Base-by-base conservation (phyloP, 768 basidiomycete genomes). In the Leccinum imitatum region DNA sequence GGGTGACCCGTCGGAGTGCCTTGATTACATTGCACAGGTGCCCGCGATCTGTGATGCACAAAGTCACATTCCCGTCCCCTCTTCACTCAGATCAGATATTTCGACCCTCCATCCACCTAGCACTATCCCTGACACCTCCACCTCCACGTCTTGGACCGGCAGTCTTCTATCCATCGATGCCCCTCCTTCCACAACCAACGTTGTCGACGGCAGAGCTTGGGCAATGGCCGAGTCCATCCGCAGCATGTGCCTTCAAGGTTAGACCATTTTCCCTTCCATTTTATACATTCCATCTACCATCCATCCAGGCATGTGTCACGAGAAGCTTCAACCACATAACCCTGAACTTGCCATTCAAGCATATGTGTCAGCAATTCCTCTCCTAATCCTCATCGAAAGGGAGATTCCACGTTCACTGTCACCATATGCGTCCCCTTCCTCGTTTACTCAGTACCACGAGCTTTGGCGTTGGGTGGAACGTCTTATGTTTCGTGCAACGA, bases 401-500 rank as follows among this genome's bases (percentile, higher is more conserved):
- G 83, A 85, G 59, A 79, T 85, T 33, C 76, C 77, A 17, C 72
- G 65, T 37, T 57, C 73, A 44, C 71, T 68, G 27, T 68, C 65
- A 53, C 63, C 58, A 63, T 70, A 64, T 54, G 30, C 51, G 1
- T 69, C 55, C 59, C 69, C 31, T 76, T 75, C 82, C 3, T 79
- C 86, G 5, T 93, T 93, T 65, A 70, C 76, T 4, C 81, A 81
- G 50, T 86, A 90, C 57, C 87, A 89, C 7, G 95, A 98, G 67
- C 79, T 95, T 10, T 94, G 92, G 80, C 81, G 93, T 53, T 95
- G 91, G 90, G 79, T 84, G 3, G 93, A 96, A 65, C 81, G 86
- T 19, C 79, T 92, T 23, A 76, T 95, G n/a, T 90, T 90, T 78
- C 83, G 95, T n/a, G 87, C 86, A 2, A 80, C 91, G 47, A 76